Evolutionary conservation across 805 yeast species (phyloP).

Genomic region (Debaryomyces castellii): DNA sequence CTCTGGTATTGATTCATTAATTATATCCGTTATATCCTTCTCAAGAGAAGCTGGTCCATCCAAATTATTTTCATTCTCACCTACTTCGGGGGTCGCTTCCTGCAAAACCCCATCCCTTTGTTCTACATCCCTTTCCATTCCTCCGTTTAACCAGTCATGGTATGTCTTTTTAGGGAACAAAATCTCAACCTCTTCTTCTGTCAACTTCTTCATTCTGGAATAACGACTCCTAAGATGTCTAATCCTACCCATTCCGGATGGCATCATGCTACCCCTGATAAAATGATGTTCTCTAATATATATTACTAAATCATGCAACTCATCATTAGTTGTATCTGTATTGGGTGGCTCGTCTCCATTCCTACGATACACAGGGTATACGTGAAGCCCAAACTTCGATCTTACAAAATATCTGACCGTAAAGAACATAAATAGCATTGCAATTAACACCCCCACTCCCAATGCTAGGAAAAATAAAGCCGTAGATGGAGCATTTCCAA

Average conservation of each 20-base stretch:
- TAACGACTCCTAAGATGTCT: conserved; percentile 42
- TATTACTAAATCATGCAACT: conserved; percentile 35
- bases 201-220: conserved; percentile 49
- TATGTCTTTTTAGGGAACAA: conserved; percentile 60
- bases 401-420: conserved; percentile 60
- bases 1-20: conserved; percentile 6
- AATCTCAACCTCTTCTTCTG: conserved; percentile 57
- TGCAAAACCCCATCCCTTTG: conserved; percentile 46
- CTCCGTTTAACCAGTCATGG: conserved; percentile 60
- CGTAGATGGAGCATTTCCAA: conserved; percentile 57
- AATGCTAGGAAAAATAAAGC: conserved; percentile 64
- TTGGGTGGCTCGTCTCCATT: conserved; percentile 13
- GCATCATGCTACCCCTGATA: conserved; percentile 30
- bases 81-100: conserved; percentile 23
- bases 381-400: conserved; percentile 54
- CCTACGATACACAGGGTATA: conserved; percentile 35
- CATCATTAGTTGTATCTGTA: conserved; percentile 13
- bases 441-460: conserved; percentile 60
- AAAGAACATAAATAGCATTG: conserved; percentile 56
- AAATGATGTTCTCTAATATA: conserved; percentile 33
- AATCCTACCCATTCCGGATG: conserved; percentile 29
- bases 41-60: neutral
- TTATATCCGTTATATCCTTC: neutral
- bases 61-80: conserved; percentile 1
- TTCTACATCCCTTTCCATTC: conserved; percentile 50